Percentiles rank a stretch among this genome's conserved stretches.
Conservation (phyloP, 805 yeast species). For the Pichia pseudocactophila region DNA sequence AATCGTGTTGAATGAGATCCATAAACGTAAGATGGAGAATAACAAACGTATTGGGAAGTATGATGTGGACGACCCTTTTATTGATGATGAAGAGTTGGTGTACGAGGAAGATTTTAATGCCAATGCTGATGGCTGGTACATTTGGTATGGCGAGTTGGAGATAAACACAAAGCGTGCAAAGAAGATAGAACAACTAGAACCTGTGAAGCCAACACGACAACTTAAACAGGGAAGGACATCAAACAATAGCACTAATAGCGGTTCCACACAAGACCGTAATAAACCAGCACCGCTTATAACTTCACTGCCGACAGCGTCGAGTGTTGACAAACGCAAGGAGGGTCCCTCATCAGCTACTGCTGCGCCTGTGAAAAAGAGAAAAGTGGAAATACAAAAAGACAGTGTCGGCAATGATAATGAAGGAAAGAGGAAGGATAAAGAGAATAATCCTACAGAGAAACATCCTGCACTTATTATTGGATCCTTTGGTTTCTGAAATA, state of each 20-base stretch:
- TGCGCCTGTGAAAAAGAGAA: not conserved
- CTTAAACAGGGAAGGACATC: constrained; percentile 2
- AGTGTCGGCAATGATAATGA: not conserved
- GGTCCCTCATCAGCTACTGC: too few species aligned
- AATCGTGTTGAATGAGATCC: constrained; percentile 24
- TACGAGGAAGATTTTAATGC: constrained; percentile 93
- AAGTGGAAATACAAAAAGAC: not conserved
- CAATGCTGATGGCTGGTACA: constrained; percentile 92
- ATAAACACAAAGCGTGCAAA: constrained; percentile 30
- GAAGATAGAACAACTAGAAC: constrained; percentile 17
- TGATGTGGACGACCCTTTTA: constrained; percentile 89
- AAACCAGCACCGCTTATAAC: too few species aligned
- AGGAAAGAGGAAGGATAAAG: not conserved
- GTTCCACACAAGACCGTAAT: not conserved
- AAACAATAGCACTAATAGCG: not conserved
- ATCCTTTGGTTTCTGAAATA: constrained; percentile 6
- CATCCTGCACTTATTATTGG: constrained; percentile 4
- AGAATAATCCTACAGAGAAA: not conserved
- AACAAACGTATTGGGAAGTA: constrained; percentile 83
- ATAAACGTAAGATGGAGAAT: constrained; percentile 34
- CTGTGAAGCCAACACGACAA: constrained; percentile 10
- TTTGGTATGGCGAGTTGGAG: constrained; percentile 84
- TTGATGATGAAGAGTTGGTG: constrained; percentile 85
- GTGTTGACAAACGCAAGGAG: too few species aligned
- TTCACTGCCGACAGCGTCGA: too few species aligned